These are phyloP conservation scores for Aphanomyces stellatus DNA, from an alignment of 352 stramenopile species.

Conservation along the genomic window DNA sequence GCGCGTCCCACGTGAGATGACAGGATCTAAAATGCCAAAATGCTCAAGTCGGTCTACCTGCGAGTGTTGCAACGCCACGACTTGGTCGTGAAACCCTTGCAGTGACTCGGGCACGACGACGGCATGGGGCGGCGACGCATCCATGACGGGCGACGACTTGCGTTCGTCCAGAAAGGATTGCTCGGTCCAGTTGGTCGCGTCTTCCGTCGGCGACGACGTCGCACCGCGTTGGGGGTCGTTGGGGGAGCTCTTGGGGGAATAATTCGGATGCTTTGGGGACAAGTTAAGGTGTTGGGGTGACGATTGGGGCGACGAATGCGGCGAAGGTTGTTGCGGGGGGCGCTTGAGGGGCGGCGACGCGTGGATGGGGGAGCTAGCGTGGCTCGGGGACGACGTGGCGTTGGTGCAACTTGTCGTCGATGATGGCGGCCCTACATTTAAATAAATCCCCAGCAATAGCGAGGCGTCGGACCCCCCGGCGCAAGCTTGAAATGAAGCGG, in stretches of 20 bases:
- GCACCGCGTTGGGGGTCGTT: background rate
- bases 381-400: background rate
- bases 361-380: background rate
- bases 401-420: too few relatives aligned
- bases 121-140: background rate
- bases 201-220: background rate
- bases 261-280: background rate
- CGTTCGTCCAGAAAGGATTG: constrained; percentile 13
- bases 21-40: background rate
- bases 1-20: background rate
- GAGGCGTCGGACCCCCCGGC: background rate
- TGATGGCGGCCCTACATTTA: too few relatives aligned
- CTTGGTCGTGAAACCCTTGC: background rate
- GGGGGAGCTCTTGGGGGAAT: background rate
- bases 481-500: background rate
- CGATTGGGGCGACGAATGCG: background rate
- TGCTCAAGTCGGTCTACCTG: too few relatives aligned
- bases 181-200: constrained; percentile 3
- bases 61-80: background rate
- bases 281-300: background rate
- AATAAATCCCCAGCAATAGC: background rate
- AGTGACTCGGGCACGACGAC: constrained; percentile 1
- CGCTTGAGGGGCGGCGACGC: background rate
- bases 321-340: background rate
- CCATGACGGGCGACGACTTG: background rate